Base-by-base conservation (phyloP, 1,284 basidiomycete genomes). In the Trichosporon ovoides region DNA sequence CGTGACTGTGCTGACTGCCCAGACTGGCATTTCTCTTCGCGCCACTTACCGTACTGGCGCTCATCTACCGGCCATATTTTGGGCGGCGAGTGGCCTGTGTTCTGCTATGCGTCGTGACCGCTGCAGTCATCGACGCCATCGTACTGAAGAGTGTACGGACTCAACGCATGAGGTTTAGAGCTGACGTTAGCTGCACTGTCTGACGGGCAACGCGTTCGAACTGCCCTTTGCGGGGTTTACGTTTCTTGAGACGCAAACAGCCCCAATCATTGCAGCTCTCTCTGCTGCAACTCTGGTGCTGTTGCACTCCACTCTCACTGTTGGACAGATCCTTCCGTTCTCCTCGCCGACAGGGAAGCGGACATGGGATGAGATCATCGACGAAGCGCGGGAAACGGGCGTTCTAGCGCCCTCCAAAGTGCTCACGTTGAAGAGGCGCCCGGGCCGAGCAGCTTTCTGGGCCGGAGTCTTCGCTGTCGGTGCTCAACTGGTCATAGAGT, bases 351-450 rank as follows among this genome's bases (percentile, higher is more conserved):
- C 35, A 4, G 55, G 34, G 3, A 28, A 16, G 3, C 24, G 50
- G 12, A 20, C 46, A 14, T 56, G 55, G 55, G 55, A 46, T 19
- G 38, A 43, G 38, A 22, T 46, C 7, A 40, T 56, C 20, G 38
- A 31, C 14, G 49, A 52, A 18, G 55, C 38, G 13, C 55, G 50
- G 20, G 38, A 33, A 33, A 36, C 37, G 7, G 55, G 55, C 4
- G 12, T 31, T 16, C 38, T 40, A 11, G 40, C 38, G 11, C 49
- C 49, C 11, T 35, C 31, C 19, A 33, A 20, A 51, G 55, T 56
- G 18, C 61, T 22, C 22, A 73, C 72, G 3, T 56, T 76, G 18
- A 56, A 56, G n/a, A 48, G 68, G 12, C 62, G 74, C 36, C 66
- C 43, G 10, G 43, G 43, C 12, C 11, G 18, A 18, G 24, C 24